Evolutionary conservation across 2,329 filamentous ascomycete species (phyloP), one percentile per base, ranked within the genome.

Genomic region (Knufia fluminis): DNA sequence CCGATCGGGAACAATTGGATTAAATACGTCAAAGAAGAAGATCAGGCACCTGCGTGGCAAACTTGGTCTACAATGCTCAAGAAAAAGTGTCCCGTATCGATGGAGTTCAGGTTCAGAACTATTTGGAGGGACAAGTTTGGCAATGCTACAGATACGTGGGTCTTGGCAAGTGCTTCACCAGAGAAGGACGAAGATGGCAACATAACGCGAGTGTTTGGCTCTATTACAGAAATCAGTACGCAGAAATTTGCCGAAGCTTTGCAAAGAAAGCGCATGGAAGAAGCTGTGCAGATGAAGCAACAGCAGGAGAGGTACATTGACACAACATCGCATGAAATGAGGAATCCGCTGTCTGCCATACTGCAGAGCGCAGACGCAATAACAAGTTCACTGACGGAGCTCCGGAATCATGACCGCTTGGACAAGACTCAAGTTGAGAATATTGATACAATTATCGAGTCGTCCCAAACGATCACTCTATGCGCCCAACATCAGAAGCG

Each of bases 231-330:
- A 60, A 94, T 94, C 55, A 88, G 84, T 16, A 79, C 85, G 48
- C 86, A 92, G 62, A 94, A 94, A 64, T 83, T 83, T 73, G 86
- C 87, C 1, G 87, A 94, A 64, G 81, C 83, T 41, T 80, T 88
- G 28, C 86, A 94, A 64, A 86, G 78, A 59, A 76, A 82, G 39
- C 80, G 86, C 51, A 83, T 86, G 60, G 79, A 90, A 60, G 86
- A 92, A 62, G 88, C 86, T 0, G 79, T 90, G 1, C 84, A 91
- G 62, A 74, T 89, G 53, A 92, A 92, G 64, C 74, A 79, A 20
- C 80, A 85, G 60, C 86, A 91, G 60, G 84, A 90, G 59, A 85
- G 85, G 55, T 89, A 89, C 59, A 86, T 90, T 59, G 85, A 88
- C 63, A 86, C 87, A 54, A 78, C 74, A 3, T 73, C 70, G 42